These are phyloP conservation scores for Croton setiger DNA, from an alignment of 441 rosid species.

Conservation along the genomic window DNA sequence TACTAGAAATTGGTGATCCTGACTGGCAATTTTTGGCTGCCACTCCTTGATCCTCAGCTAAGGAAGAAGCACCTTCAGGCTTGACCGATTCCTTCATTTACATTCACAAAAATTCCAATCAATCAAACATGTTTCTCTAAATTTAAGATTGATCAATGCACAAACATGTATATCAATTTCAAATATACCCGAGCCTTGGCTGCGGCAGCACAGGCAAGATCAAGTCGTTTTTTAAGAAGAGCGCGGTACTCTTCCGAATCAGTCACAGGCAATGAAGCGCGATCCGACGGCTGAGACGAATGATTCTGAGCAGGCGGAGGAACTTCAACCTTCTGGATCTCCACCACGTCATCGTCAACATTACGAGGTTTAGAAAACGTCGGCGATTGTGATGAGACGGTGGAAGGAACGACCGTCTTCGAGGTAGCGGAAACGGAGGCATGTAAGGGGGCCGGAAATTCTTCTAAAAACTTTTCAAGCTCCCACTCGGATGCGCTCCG, in stretches of 20 bases:
- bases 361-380: slow-evolving; percentile 39
- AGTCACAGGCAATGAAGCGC: slow-evolving; percentile 24
- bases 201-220: slow-evolving; percentile 70
- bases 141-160: neutral
- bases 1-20: slow-evolving; percentile 48
- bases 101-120: slow-evolving; percentile 1
- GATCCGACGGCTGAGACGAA: slow-evolving; percentile 30
- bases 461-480: slow-evolving; percentile 57
- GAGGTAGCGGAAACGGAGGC: slow-evolving; percentile 36
- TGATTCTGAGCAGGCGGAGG: slow-evolving; percentile 14
- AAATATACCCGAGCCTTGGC: slow-evolving; percentile 48
- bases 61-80: slow-evolving; percentile 50
- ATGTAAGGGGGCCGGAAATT: slow-evolving; percentile 23
- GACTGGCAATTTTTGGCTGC: slow-evolving; percentile 26
- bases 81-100: slow-evolving; percentile 43
- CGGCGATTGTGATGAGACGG: slow-evolving; percentile 29
- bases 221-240: slow-evolving; percentile 60
- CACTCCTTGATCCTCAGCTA: slow-evolving; percentile 35
- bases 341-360: slow-evolving; percentile 33
- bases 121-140: neutral
- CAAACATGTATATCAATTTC: neutral
- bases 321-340: slow-evolving; percentile 31
- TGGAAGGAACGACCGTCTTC: slow-evolving; percentile 30
- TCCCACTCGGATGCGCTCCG: slow-evolving; percentile 69
- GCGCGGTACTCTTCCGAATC: slow-evolving; percentile 47